Conservation (phyloP, 768 basidiomycete species). For the Podaxis rugospora region DNA sequence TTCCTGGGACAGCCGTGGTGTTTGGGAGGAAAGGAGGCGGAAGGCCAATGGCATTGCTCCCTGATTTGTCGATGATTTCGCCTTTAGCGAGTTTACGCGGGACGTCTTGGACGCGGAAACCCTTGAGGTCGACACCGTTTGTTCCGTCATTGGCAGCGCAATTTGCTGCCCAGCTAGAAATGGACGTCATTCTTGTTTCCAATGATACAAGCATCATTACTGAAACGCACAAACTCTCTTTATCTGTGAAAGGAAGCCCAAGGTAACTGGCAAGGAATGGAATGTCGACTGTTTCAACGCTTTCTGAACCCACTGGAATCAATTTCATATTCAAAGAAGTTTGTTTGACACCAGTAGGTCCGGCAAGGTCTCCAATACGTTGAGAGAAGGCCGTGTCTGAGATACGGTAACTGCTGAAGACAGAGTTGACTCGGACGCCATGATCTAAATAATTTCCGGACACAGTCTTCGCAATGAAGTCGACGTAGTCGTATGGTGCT, state of each 20-base stretch:
- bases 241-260: slow-evolving; percentile 47
- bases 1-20: slow-evolving; percentile 39
- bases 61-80: slow-evolving; percentile 39
- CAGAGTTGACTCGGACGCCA: slow-evolving; percentile 58
- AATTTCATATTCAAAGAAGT: slow-evolving; percentile 44
- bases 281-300: slow-evolving; percentile 42
- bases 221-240: slow-evolving; percentile 42
- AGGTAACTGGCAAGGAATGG: slow-evolving; percentile 48
- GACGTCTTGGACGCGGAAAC: background rate
- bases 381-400: slow-evolving; percentile 47
- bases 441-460: slow-evolving; percentile 64
- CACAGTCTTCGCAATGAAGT: slow-evolving; percentile 51
- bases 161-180: slow-evolving; percentile 51
- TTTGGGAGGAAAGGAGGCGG: slow-evolving; percentile 46
- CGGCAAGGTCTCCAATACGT: slow-evolving; percentile 52
- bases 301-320: slow-evolving; percentile 40
- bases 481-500: slow-evolving; percentile 50
- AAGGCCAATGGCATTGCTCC: slow-evolving; percentile 36
- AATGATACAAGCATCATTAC: background rate
- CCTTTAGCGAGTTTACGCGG: slow-evolving; percentile 27
- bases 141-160: slow-evolving; percentile 47
- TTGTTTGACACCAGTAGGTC: slow-evolving; percentile 43
- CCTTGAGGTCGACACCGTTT: slow-evolving; percentile 46
- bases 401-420: slow-evolving; percentile 54
- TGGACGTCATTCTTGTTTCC: background rate